Base-by-base conservation (phyloP, 2,329 filamentous ascomycete species). In the Aureobasidium sp. region DNA sequence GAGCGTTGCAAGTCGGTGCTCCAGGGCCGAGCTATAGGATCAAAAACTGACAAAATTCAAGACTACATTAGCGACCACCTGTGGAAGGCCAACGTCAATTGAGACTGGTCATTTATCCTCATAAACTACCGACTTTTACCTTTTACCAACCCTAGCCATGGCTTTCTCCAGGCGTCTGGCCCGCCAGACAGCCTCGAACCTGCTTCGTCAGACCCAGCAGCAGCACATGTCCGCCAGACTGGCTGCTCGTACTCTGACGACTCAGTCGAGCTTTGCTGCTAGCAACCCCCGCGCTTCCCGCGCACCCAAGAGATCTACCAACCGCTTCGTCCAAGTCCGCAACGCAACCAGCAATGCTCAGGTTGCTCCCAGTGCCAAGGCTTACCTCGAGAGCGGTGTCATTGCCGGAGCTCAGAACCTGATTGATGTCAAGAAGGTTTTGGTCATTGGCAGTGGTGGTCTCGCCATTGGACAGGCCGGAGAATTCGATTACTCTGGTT, bases 401-500 rank as follows among this genome's bases (percentile, higher is more conserved):
- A 87, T 97, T 73, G 89, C 92, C 75, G 87, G 83, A 63, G 83
- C 88, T 63, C 83, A 84, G 71, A 83, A 93, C 70, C 79, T 89
- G 61, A 88, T 97, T 56, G 85, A 96, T 74, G 92, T 97, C 67
- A 96, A 96, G 81, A 97, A 97, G 81, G 93, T 97, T 59, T 81
- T 97, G 65, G 92, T 97, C 69, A 96, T 97, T 80, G 93, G 93
- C 64, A 92, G 88, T 78, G 93, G 93, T 79, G 93, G 93, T 77
- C 83, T 97, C 69, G 91, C 90, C 75, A 97, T 97, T 84, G 93
- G 93, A 66, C 93, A 97, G 79, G 93, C 93, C 67, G 93, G 93
- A 79, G 93, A 97, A 80, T 97, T 97, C 71, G 93, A 97, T 79
- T 97, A 97, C 78, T 97, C 94, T 76, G 93, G 92, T 96, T 82